Conservation (phyloP, 140 eudicot genomes). For the Flaveria floridana region DNA sequence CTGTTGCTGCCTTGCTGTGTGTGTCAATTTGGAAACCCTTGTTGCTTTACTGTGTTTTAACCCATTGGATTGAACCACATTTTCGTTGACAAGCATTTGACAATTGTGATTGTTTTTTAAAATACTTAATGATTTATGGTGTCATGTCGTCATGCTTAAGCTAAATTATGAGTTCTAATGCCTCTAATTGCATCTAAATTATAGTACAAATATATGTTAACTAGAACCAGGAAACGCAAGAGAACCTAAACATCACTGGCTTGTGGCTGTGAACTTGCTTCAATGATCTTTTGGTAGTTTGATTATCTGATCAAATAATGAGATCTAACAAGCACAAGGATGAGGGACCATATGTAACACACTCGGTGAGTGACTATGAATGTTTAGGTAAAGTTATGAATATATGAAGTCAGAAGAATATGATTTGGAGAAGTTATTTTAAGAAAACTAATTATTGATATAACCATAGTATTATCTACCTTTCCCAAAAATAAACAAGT, state of each 20-base stretch:
- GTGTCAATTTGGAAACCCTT: neutral
- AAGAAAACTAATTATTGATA: conserved; percentile 14
- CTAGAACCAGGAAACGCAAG: conserved; percentile 19
- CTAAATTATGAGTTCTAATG: neutral
- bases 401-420: too few species aligned
- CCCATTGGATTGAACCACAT: neutral
- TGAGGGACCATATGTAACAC: too few species aligned
- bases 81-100: conserved; percentile 1
- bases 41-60: neutral
- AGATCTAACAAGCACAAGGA: too few species aligned
- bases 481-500: conserved; percentile 3
- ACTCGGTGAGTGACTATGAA: too few species aligned
- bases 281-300: neutral
- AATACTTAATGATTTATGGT: neutral
- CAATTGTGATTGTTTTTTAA: neutral
- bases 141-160: neutral
- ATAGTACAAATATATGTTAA: neutral
- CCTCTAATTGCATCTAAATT: neutral
- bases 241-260: neutral
- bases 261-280: conserved; percentile 13
- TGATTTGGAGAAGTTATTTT: neutral
- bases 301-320: too few species aligned
- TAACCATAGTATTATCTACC: neutral
- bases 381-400: too few species aligned
- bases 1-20: neutral